Base-by-base conservation (phyloP, 2,329 filamentous ascomycete species). In the Trichoderma hamatum region DNA sequence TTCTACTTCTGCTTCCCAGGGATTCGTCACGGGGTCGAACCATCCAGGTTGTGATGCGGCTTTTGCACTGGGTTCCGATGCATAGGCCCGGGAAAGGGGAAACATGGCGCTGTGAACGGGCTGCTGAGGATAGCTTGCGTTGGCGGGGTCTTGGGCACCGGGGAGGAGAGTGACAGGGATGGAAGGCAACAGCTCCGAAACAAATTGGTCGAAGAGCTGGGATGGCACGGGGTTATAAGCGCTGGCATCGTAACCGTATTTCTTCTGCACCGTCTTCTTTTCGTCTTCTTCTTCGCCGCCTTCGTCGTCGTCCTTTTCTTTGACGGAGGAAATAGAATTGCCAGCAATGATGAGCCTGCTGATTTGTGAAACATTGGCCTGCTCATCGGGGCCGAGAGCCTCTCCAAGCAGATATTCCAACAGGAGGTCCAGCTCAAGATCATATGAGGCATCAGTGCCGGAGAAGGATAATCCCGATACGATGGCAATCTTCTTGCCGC, bases 91-190 rank as follows among this genome's bases (percentile, higher is more conserved):
- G 21, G 93, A 84, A 10, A 86, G 85, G 0, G 93, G 92, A 74
- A 99, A 96, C 88, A 99, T 93, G 70, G 96, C 95, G 5, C 92
- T 84, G 79, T 99, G 96, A 61, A 99, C 92, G 1, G 93, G 91
- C 78, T 98, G 96, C 76, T 99, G 96, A 0, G 96, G 96, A 32
- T 97, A 88, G 71, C 92, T 92, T 64, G 92, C 89, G 76, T 97
- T 97, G 61, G 96, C 94, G 0, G 96, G 94, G 78, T 99, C 96
- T 36, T 87, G 85, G 19, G 86, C 87, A 19, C 96, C 96, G 0
- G 96, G 93, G 71, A 99, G 86, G 21, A 99, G 83, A 0, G 96
- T 99, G 66, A 99, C 84, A 3, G 96, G 94, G 30, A 99, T 88
- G 19, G 90, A 92, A 1, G 94, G 94, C 3, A 99, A 87, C 14